These are phyloP conservation scores for Chaetomium cochliodes DNA, from an alignment of 495 filamentous ascomycete genomes.

Conservation along the genomic window DNA sequence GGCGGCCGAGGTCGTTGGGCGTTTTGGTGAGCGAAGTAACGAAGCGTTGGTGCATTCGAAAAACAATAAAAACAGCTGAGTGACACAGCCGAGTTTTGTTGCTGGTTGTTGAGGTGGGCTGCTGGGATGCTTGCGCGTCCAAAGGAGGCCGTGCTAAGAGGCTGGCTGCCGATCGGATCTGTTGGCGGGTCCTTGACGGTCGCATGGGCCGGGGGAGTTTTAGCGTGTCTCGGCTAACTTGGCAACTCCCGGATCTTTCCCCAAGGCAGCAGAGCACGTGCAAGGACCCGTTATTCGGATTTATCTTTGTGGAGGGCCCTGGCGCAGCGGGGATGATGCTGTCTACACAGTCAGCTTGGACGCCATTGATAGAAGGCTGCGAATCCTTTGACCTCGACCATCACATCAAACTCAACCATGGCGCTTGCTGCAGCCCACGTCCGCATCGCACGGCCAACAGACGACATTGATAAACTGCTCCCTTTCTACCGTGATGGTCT, in stretches of 20 bases:
- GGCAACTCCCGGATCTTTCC: slow-evolving; percentile 6
- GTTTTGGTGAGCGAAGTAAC: not conserved
- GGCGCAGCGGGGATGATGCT: slow-evolving; percentile 1
- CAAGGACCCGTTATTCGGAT: not conserved
- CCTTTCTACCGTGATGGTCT: slow-evolving; percentile 38
- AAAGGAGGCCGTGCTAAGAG: not conserved
- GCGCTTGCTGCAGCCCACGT: slow-evolving; percentile 29
- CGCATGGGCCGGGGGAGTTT: slow-evolving; percentile 14
- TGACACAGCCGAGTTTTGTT: not conserved
- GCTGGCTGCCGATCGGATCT: not conserved
- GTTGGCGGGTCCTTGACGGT: slow-evolving; percentile 9
- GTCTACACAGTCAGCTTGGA: not conserved
- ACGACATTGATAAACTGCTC: slow-evolving; percentile 34
- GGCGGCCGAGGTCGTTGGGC: not conserved
- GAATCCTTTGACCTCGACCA: not conserved
- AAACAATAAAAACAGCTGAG: not conserved
- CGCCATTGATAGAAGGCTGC: too few species aligned
- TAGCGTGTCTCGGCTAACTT: slow-evolving; percentile 1
- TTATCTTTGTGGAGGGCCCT: slow-evolving; percentile 5
- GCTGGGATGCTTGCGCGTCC: slow-evolving; percentile 17
- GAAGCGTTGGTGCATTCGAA: not conserved
- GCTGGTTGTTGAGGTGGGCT: not conserved
- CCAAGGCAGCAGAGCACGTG: not conserved
- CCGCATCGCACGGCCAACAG: slow-evolving; percentile 38
- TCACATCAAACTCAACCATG: slow-evolving; percentile 20